phyloP scores from a whole-genome alignment of 768 basidiomycete genomes.

The Boletales sp. region DNA sequence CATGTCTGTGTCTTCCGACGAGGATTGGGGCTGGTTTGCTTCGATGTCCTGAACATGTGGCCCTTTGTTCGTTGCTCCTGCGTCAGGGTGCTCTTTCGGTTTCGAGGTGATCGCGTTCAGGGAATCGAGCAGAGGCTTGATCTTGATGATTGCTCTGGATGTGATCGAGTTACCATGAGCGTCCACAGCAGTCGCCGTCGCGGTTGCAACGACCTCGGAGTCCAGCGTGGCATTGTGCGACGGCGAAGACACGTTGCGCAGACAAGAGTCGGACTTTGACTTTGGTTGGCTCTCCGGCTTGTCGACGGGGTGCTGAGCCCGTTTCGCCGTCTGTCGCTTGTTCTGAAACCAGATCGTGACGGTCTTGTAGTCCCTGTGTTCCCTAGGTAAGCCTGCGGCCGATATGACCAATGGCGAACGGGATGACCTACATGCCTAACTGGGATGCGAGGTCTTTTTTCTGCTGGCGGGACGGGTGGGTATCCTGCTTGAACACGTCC shows the following conservation, averaged over 20 bases:
- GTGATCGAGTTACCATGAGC: constrained; percentile 1
- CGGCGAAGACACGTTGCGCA: constrained; percentile 30
- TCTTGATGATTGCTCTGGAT: constrained; percentile 16
- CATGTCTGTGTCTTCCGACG: not conserved
- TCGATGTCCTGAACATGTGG: constrained; percentile 1
- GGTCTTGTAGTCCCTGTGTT: constrained; percentile 40
- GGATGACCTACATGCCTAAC: constrained; percentile 23
- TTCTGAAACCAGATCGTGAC: constrained; percentile 83
- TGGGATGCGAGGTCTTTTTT: constrained; percentile 29
- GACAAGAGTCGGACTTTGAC: constrained; percentile 15
- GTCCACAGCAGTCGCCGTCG: not conserved
- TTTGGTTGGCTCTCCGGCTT: not conserved
- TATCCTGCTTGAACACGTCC: constrained; percentile 22
- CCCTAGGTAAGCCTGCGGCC: no score
- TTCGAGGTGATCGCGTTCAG: constrained; percentile 14
- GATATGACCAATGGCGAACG: no score
- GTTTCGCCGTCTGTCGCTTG: constrained; percentile 58
- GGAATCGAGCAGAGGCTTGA: constrained; percentile 22
- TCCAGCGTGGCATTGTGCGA: constrained; percentile 25
- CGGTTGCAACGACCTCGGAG: not conserved
- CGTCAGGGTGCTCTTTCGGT: constrained; percentile 1
- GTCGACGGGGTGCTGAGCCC: constrained; percentile 11
- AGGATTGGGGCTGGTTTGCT: not conserved
- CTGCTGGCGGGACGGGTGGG: constrained; percentile 29
- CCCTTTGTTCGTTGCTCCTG: not conserved